Percentiles rank a stretch among this genome's conserved stretches.
phyloP scores from a whole-genome alignment of 2,329 filamentous ascomycete genomes.

The Thielaviopsis euricoi region DNA sequence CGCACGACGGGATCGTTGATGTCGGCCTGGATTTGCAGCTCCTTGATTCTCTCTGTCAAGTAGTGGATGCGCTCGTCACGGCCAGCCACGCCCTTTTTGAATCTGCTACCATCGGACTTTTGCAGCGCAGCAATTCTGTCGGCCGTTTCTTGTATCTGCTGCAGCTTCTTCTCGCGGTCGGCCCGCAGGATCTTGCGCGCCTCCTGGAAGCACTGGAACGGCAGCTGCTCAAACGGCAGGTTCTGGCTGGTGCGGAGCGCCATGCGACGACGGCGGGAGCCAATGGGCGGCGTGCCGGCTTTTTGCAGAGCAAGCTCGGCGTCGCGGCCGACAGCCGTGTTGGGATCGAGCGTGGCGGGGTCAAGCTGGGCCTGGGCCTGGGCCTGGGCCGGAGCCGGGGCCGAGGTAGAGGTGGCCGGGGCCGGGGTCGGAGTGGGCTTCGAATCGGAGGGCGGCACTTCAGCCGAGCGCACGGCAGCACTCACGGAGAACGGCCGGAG shows the following conservation, averaged over 20 bases:
- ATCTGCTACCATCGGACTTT: conserved; percentile 35
- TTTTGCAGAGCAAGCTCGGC: conserved; percentile 54
- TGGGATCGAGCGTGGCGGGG: conserved; percentile 41
- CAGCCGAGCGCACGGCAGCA: conserved; percentile 17
- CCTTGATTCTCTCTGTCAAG: conserved; percentile 56
- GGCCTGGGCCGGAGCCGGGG: no score
- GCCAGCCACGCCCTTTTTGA: conserved; percentile 44
- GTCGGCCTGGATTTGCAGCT: conserved; percentile 76
- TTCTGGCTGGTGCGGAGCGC: conserved; percentile 43
- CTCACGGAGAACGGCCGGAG: conserved; percentile 22
- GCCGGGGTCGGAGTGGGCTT: background rate
- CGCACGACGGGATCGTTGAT: conserved; percentile 92
- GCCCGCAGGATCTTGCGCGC: conserved; percentile 66
- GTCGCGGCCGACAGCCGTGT: conserved; percentile 45
- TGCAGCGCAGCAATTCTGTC: conserved; percentile 52
- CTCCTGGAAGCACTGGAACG: conserved; percentile 97
- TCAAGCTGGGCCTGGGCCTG: conserved; percentile 14
- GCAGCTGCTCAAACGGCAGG: conserved; percentile 80
- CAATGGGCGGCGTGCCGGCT: conserved; percentile 53
- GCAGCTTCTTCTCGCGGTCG: conserved; percentile 69
- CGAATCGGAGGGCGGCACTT: conserved; percentile 18
- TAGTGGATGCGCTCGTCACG: conserved; percentile 52
- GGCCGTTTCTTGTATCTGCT: conserved; percentile 50
- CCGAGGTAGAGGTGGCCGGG: background rate
- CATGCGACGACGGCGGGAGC: conserved; percentile 68